Evolutionary conservation across 345 rosid species (phyloP), one percentile per base, ranked within the genome.

Genomic region (Physaria fendleri): DNA sequence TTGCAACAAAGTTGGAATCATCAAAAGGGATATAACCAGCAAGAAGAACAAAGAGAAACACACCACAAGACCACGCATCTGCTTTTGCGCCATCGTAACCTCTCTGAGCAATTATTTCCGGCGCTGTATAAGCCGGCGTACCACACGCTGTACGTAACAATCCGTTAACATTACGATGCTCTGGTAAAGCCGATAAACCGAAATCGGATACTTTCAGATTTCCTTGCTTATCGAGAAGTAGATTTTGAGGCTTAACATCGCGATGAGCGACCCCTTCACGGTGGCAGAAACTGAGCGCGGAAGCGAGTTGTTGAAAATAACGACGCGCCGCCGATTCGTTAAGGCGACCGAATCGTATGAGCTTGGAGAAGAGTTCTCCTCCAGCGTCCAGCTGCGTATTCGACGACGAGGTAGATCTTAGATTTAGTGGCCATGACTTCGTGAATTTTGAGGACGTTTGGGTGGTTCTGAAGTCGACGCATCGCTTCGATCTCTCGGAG

Each of bases 61-160:
- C 93, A 3, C 98, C 98, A 18, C 98, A 92, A 5, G 98, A 88
- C 98, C 98, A 91, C 1, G 90, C 81, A 43, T 84, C 96, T 0
- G 95, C 90, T 50, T 76, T 82, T 5, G 79, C 67, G 1, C 98
- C 98, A 44, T 84, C 81, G 73, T 91, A 91, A 2, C 72, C 66
- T 8, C 69, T 71, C 33, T 76, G 75, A 13, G 58, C 54, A 0
- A 84, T 53, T 0, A 91, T 82, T 74, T 91, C 98, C 28, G 98
- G 98, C 1, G 98, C 87, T 2, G 85, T 65, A 59, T 77, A 84
- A 15, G 87, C 87, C 33, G 90, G 90, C 0, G 90, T 84, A 8
- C 97, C 97, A 59, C 97, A 88, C 10, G 84, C 80, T 1, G 97
- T 90, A 20, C 77, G 86, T 17, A 90, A 80, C 52, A 84, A 42